phyloP scores from a whole-genome alignment of 331 rosid species.

The Malus hybrid region DNA sequence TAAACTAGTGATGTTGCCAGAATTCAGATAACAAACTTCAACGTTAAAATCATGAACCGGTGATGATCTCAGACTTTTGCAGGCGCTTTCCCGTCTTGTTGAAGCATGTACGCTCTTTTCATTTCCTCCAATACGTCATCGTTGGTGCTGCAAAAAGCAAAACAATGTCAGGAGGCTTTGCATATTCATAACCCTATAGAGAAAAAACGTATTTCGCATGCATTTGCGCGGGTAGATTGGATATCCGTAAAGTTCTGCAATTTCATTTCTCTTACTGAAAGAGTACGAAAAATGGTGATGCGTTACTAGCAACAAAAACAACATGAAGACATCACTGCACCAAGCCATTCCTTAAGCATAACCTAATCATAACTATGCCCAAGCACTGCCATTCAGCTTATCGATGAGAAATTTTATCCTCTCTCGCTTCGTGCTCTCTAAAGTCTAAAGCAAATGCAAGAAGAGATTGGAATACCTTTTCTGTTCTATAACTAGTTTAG shows the following conservation, averaged over 20 bases:
- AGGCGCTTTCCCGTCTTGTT: conserved; percentile 35
- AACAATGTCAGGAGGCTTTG: not conserved
- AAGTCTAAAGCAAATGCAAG: not conserved
- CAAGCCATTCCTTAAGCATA: not conserved
- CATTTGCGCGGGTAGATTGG: not conserved
- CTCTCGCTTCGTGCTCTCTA: not conserved
- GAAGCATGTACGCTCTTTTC: conserved; percentile 18
- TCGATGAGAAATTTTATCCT: not conserved
- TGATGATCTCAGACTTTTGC: conserved; percentile 23
- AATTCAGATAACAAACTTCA: not conserved
- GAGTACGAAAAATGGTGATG: not conserved
- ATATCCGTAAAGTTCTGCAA: not conserved
- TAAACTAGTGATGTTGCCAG: not conserved
- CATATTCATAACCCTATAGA: not conserved
- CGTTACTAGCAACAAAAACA: not conserved
- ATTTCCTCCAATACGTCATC: conserved; percentile 22
- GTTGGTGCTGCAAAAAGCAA: conserved; percentile 51
- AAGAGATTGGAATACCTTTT: not conserved
- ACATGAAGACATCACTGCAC: not conserved
- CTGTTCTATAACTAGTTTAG: not conserved
- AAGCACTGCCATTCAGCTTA: not conserved
- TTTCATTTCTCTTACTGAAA: not conserved
- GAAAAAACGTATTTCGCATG: not conserved
- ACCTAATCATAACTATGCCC: not conserved
- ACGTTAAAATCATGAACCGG: not conserved